phyloP scores from a whole-genome alignment of 1,139 yeast genomes.

The Taphrina deformans region DNA sequence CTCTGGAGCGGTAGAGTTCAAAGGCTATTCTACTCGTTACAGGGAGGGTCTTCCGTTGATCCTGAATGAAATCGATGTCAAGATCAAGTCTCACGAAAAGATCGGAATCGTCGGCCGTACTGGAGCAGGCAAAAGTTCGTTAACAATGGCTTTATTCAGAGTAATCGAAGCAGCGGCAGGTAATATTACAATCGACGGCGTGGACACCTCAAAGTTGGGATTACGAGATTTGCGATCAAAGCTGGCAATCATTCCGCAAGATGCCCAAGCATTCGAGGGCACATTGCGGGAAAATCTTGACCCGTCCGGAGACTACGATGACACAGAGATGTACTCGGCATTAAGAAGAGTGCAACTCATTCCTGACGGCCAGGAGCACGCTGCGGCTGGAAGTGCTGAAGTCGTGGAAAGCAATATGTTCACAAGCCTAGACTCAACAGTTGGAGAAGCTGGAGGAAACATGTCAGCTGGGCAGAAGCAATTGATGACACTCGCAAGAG shows the following conservation, averaged over 20 bases:
- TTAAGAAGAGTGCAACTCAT: constrained; percentile 77
- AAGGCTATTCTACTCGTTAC: constrained; percentile 65
- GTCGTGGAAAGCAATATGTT: constrained; percentile 67
- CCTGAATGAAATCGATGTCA: constrained; percentile 55
- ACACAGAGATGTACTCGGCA: constrained; percentile 75
- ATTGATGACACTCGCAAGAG: constrained; percentile 86
- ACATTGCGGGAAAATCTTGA: constrained; percentile 84
- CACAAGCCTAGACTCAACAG: constrained; percentile 63
- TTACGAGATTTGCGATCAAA: constrained; percentile 78
- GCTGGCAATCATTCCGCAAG: constrained; percentile 92
- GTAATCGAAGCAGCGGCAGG: constrained; percentile 67
- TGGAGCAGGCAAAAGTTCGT: constrained; percentile 79
- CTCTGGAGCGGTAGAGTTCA: constrained; percentile 57
- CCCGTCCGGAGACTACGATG: constrained; percentile 68
- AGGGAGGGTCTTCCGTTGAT: constrained; percentile 59
- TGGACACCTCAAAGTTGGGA: constrained; percentile 72
- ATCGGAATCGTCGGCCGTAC: constrained; percentile 81
- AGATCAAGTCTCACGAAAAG: constrained; percentile 62
- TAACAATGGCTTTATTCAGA: constrained; percentile 71
- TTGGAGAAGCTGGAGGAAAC: constrained; percentile 87
- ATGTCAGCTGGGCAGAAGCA: constrained; percentile 97
- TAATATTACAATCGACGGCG: constrained; percentile 66
- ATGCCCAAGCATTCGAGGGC: constrained; percentile 94
- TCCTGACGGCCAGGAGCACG: constrained; percentile 39
- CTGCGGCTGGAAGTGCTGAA: constrained; percentile 41